A percentile compares a stretch with the other conserved stretches of the same genome.
These are phyloP conservation scores for Linum tenue DNA, from an alignment of 345 rosid species.

Conservation along the genomic window DNA sequence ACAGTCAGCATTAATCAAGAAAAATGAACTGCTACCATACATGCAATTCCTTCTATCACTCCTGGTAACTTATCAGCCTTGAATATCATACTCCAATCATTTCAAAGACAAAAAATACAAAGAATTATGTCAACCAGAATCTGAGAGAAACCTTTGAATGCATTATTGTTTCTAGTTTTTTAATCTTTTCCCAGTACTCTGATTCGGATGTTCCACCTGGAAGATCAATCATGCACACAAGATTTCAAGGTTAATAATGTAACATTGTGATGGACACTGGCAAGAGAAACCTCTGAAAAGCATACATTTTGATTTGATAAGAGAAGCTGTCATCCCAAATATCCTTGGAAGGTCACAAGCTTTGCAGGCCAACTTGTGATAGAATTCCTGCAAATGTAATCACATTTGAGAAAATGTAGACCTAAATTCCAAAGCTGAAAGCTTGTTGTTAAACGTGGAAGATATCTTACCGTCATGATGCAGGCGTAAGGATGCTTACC, in stretches of 20 bases:
- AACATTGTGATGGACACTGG: slow-evolving; percentile 2
- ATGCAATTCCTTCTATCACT: too few species aligned
- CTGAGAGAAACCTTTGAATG: slow-evolving; percentile 59
- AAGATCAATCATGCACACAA: neutral
- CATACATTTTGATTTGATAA: slow-evolving; percentile 66
- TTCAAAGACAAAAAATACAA: neutral
- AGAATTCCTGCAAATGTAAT: slow-evolving; percentile 59
- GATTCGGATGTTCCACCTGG: slow-evolving; percentile 35
- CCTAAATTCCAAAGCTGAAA: neutral
- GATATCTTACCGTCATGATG: slow-evolving; percentile 59
- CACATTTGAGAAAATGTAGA: neutral
- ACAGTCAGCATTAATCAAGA: neutral
- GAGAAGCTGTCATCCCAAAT: slow-evolving; percentile 95
- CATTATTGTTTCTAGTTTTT: slow-evolving; percentile 61
- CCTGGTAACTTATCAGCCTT: too few species aligned
- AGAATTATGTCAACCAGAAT: slow-evolving; percentile 1
- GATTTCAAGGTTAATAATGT: neutral
- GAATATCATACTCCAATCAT: too few species aligned
- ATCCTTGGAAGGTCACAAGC: slow-evolving; percentile 49
- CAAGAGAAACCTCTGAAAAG: slow-evolving; percentile 1
- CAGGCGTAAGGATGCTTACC: slow-evolving; percentile 69
- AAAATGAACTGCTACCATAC: too few species aligned
- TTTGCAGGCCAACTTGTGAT: slow-evolving; percentile 38
- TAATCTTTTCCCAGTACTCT: slow-evolving; percentile 48
- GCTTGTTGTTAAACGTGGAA: too few species aligned